Evolutionary conservation across 345 rosid species (phyloP).

Genomic region (Lepidium africanum): DNA sequence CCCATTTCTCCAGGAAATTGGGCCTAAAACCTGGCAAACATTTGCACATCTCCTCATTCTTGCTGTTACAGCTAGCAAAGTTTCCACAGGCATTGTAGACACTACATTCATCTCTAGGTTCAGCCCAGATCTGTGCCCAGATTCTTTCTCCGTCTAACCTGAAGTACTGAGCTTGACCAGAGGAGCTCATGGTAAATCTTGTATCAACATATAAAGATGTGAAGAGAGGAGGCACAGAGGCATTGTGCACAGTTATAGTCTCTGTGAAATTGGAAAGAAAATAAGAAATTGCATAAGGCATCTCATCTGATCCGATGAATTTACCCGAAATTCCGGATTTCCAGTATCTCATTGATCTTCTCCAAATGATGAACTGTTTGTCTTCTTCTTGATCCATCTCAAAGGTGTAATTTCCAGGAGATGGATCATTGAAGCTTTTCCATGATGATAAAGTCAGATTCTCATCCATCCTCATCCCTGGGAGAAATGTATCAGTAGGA

Average conservation of each 20-base stretch:
- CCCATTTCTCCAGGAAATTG: constrained; percentile 33
- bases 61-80: constrained; percentile 41
- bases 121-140: constrained; percentile 35
- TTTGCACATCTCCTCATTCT: constrained; percentile 32
- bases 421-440: constrained; percentile 44
- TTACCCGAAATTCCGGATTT: constrained; percentile 35
- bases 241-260: constrained; percentile 23
- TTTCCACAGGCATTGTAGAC: constrained; percentile 40
- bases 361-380: constrained; percentile 31
- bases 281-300: constrained; percentile 31
- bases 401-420: constrained; percentile 52
- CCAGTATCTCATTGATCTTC: constrained; percentile 38
- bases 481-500: constrained; percentile 55
- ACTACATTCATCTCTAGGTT: constrained; percentile 41
- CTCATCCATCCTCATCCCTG: constrained; percentile 48
- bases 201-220: constrained; percentile 33
- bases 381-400: constrained; percentile 32
- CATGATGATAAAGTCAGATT: constrained; percentile 41
- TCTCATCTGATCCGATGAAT: constrained; percentile 27
- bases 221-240: constrained; percentile 39
- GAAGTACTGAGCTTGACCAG: constrained; percentile 34
- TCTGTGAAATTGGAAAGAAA: constrained; percentile 41
- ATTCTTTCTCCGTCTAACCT: constrained; percentile 19
- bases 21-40: constrained; percentile 46
- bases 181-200: constrained; percentile 29